Evolutionary conservation across 1,139 yeast species (phyloP).

Genomic region (Kodamaea anthophila): DNA sequence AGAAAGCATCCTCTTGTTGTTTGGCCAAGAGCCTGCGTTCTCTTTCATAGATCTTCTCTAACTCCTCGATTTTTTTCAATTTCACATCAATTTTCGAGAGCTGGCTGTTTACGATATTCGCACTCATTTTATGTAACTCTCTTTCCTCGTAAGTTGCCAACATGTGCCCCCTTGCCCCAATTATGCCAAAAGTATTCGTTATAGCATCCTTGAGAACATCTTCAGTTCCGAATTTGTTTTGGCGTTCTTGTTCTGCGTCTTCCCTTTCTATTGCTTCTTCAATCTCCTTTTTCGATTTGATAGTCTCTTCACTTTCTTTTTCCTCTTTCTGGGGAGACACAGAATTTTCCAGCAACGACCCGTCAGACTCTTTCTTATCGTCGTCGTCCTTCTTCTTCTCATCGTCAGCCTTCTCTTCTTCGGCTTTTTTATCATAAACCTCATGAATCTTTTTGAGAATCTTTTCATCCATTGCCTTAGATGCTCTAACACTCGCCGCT

Average conservation of each 20-base stretch:
- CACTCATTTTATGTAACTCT: conserved; percentile 57
- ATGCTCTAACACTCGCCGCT: conserved; percentile 69
- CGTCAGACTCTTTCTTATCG: conserved; percentile 5
- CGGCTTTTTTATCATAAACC: conserved; percentile 12
- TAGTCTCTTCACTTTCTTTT: conserved; percentile 4
- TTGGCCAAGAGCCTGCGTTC: conserved; percentile 70
- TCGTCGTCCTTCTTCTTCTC: conserved; percentile 9
- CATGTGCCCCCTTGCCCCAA: conserved; percentile 79
- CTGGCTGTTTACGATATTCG: conserved; percentile 63
- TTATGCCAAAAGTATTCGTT: conserved; percentile 52
- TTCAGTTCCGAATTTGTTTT: conserved; percentile 7
- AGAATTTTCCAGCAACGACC: conserved; percentile 3
- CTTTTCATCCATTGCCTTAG: conserved; percentile 49
- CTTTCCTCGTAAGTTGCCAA: conserved; percentile 81
- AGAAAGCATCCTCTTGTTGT: conserved; percentile 75
- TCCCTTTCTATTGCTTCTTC: conserved; percentile 9
- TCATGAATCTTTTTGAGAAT: conserved; percentile 32
- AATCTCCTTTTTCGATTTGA: conserved; percentile 7
- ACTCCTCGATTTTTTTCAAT: conserved; percentile 57
- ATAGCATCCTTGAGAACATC: conserved; percentile 41
- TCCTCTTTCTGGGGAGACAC: conserved; percentile 3
- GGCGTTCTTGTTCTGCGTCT: conserved; percentile 6
- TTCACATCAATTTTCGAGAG: conserved; percentile 73
- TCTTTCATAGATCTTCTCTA: conserved; percentile 73
- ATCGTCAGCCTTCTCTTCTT: conserved; percentile 2